Base-by-base conservation (phyloP, 331 rosid species). In the Cydonia oblonga region DNA sequence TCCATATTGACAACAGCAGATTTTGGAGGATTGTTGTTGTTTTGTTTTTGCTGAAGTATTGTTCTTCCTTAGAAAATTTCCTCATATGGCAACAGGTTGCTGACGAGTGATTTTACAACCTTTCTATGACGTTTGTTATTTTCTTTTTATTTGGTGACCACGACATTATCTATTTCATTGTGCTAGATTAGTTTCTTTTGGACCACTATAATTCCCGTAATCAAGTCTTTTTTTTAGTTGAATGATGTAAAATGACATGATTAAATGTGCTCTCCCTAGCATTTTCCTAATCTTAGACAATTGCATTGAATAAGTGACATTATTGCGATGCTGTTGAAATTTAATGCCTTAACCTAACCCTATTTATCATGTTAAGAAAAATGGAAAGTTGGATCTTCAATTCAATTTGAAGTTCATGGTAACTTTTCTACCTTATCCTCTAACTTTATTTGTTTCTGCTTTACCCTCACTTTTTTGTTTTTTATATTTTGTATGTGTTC, bases 1-100 rank as follows among this genome's bases (percentile, higher is more conserved):
- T 62, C 60, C 49, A 20, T 78, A 26, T 9, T 40, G 53, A 62
- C 19, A 23, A 71, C 28, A 3, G 4, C 19, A 10, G 22, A 30
- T 14, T 42, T 75, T 51, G 57, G 70, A 66, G 58, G 71, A 54
- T 38, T 57, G 11, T 70, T 70, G 61, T 74, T 22, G 3, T 74
- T 66, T 60, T 63, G 67, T 51, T 16, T 23, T 20, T 61, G 58
- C 51, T 33, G 54, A 15, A 19, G 63, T 12, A 19, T 20, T 78
- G 59, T 18, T 51, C 19, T 64, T 38, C 9, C 40, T 16, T 65
- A 56, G 32, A 46, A 51, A 65, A 20, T 56, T 24, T n/a, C 11
- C 42, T 11, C 18, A 16, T 26, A 25, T 9, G 57, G 40, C 3
- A 24, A 54, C 29, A 24, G 30, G 58, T 23, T 23, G 52, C 38